Conservation (phyloP, 116 monocot genomes). For the Papilionanthe hybrid region DNA sequence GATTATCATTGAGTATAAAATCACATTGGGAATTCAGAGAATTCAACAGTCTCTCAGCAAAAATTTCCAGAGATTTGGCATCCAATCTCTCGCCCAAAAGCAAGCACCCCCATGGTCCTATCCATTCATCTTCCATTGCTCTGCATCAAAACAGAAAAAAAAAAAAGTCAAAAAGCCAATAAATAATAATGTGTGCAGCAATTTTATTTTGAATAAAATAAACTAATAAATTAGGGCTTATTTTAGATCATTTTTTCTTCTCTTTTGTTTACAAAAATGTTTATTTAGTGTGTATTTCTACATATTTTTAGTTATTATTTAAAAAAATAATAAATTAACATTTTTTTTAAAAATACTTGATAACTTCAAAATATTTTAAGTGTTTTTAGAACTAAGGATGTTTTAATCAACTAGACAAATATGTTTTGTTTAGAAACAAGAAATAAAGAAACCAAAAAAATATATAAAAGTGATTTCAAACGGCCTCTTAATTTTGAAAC, state of each 20-base stretch:
- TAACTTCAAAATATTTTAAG: too few relatives aligned
- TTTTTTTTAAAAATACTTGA: too few relatives aligned
- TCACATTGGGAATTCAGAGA: not conserved
- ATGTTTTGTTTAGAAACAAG: too few relatives aligned
- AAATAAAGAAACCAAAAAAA: too few relatives aligned
- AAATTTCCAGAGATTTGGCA: not conserved
- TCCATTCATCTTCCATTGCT: slow-evolving; percentile 71
- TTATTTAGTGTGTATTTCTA: too few relatives aligned
- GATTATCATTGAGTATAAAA: not conserved
- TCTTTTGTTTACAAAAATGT: too few relatives aligned
- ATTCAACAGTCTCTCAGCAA: slow-evolving; percentile 32
- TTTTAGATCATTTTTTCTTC: too few relatives aligned
- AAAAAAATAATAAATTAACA: too few relatives aligned
- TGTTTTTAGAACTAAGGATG: too few relatives aligned
- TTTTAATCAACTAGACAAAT: too few relatives aligned
- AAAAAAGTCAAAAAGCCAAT: not conserved
- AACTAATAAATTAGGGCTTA: not conserved
- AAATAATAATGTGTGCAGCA: not conserved
- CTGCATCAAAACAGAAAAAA: slow-evolving; percentile 26
- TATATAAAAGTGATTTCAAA: too few relatives aligned
- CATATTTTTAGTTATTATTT: too few relatives aligned
- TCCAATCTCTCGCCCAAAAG: slow-evolving; percentile 48
- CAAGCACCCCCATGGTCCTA: slow-evolving; percentile 74
- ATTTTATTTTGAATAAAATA: not conserved
- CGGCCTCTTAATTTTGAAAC: not conserved